Evolutionary conservation across 768 basidiomycete species (phyloP), one percentile per base, ranked within the genome.

Genomic region (Phylloporus sp.): DNA sequence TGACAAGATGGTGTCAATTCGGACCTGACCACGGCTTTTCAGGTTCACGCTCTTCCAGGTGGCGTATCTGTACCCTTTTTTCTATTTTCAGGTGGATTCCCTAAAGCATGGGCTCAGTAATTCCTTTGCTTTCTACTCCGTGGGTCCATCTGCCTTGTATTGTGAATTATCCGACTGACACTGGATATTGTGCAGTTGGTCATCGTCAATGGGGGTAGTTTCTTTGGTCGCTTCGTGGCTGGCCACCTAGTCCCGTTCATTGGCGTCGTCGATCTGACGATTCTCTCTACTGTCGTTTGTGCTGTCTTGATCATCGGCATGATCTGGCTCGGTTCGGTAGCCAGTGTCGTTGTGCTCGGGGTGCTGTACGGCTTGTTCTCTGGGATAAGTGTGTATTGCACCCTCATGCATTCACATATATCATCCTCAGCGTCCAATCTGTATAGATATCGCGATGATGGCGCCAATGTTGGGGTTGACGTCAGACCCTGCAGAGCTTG

Each of bases 51-150:
- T 63, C 23, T 72, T 72, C 27, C 66, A 76, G n/a, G 54, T 67
- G 1, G 77, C 75, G 1, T 62, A 75, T 27, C 75, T 73, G 51
- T 80, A 76, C 45, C 80, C 82, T 0, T 70, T 78, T 39, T 84
- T 80, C 63, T 84, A 81, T 62, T 67, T 85, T 18, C 84, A 85
- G 56, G 59, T 83, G 6, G 75, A 80, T 42, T 72, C 82, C 3
- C 71, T 80, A 13, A 70, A 69, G 49, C 79, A 79, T 42, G 77
- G 77, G 4, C 67, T 82, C 24, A 59, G 66, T 36, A 49, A 68
- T 1, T 66, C 64, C 22, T 67, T 85, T 15, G 75, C 82, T 0
- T 84, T 84, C 56, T 83, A 83, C 58, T 74, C 74, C 20, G 82
- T 82, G 49, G 27, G 65, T 54, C 11, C 13, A 31, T 32, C 11